Evolutionary conservation across 306 rosid species (phyloP), one percentile per base, ranked within the genome.

Genomic region (Fagus sylvatica): DNA sequence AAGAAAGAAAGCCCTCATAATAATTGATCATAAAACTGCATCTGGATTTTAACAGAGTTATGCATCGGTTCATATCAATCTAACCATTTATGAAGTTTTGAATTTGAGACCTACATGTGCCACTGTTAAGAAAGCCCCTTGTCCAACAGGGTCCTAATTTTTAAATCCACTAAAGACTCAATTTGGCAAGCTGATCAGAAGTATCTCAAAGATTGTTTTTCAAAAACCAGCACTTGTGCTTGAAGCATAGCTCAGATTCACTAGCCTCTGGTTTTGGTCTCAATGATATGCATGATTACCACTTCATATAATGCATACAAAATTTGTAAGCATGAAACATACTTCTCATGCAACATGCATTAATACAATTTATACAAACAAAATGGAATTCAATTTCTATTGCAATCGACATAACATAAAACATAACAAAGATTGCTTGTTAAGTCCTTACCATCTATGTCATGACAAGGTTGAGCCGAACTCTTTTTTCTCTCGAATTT

Each of bases 391-490:
- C 15, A 37, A 37, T 66, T 49, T 76, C 42, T 60, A 51, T 6
- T 60, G 62, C 65, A 56, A 43, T 55, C 80, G 65, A 80, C 9
- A 74, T 34, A 34, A 33, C 36, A 68, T 9, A 71, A 49, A 81
- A 55, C 53, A 73, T 60, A 36, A 59, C 55, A 30, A 46, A 4
- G 60, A 75, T 42, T 34, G 73, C 46, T 4, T n/a, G n/a, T 5
- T 72, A 76, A 62, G 77, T 40, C 40, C 90, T 79, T 80, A 95
- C 99, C 88, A 69, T 84, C 93, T 65, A 86, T 76, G 42, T 74
- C 93, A 19, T 48, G 61, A 34, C 75, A 46, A 79, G 75, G 57
- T 37, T 37, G 81, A 68, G 83, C 74, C 82, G 88, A 71, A 57
- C 69, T 76, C 51, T 73, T 80, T 78, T 78, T 85, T 81, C 69